Conservation (phyloP, 352 stramenopile species). For the Phytophthora macrochlamydospora region DNA sequence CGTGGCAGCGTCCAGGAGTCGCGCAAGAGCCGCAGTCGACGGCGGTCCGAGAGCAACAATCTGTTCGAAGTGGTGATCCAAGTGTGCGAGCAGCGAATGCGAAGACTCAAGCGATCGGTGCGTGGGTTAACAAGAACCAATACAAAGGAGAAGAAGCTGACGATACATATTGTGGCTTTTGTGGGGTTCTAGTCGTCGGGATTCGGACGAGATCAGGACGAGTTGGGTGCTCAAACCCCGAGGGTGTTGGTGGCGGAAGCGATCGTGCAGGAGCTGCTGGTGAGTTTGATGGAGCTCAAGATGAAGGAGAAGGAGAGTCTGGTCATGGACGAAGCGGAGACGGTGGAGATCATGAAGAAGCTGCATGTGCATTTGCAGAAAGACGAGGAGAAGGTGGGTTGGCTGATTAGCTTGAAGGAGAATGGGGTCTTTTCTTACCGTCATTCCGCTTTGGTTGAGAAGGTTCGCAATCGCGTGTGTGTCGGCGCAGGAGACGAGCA, state of each 20-base stretch:
- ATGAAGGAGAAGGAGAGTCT: conserved; percentile 60
- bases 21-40: conserved; percentile 28
- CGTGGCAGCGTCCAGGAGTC: conserved; percentile 32
- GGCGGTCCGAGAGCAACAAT: conserved; percentile 29
- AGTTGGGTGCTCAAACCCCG: conserved; percentile 35
- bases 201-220: conserved; percentile 14
- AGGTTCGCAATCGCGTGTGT: conserved; percentile 50
- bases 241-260: conserved; percentile 61
- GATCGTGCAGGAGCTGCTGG: conserved; percentile 70
- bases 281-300: conserved; percentile 56
- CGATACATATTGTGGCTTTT: conserved; percentile 5
- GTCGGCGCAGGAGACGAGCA: conserved; percentile 54
- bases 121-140: not conserved
- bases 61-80: conserved; percentile 55
- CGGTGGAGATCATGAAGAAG: conserved; percentile 55
- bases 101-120: conserved; percentile 37
- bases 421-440: not conserved
- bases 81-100: conserved; percentile 63
- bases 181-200: conserved; percentile 13
- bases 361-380: conserved; percentile 51
- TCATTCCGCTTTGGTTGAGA: not conserved
- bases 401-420: not conserved
- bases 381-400: conserved; percentile 46
- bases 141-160: not conserved
- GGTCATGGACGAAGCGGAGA: conserved; percentile 66